These are phyloP conservation scores for Phyllosticta citrichinensis DNA, from an alignment of 2,329 filamentous ascomycete species.

Conservation along the genomic window DNA sequence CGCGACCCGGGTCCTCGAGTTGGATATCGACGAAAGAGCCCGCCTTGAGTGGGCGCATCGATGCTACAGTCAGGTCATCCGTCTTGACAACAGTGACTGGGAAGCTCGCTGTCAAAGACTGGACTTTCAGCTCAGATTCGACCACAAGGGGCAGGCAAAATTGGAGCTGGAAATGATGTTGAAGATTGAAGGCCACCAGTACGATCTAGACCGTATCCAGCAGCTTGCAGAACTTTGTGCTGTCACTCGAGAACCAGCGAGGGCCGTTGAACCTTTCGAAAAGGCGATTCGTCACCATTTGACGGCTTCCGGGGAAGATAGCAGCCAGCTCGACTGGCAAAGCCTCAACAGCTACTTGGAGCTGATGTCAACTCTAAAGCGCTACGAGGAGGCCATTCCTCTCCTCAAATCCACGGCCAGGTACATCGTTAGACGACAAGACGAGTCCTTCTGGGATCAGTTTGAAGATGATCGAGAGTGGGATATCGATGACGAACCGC, in stretches of 20 bases:
- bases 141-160: constrained; percentile 27
- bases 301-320: constrained; percentile 30
- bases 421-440: constrained; percentile 68
- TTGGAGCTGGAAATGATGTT: constrained; percentile 46
- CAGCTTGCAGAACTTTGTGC: constrained; percentile 49
- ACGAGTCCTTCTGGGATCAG: constrained; percentile 69
- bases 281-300: constrained; percentile 41
- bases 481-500: constrained; percentile 60
- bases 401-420: constrained; percentile 64
- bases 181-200: constrained; percentile 37
- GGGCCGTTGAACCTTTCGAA: constrained; percentile 42
- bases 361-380: constrained; percentile 48
- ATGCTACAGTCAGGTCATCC: constrained; percentile 45
- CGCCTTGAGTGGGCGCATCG: constrained; percentile 40
- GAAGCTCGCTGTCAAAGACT: constrained; percentile 47
- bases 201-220: constrained; percentile 43
- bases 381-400: constrained; percentile 55
- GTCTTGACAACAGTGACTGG: constrained; percentile 41
- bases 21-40: constrained; percentile 35
- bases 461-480: constrained; percentile 78
- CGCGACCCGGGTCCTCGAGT: constrained; percentile 43
- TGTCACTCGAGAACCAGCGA: constrained; percentile 38
- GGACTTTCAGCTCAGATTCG: constrained; percentile 42
- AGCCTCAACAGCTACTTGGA: constrained; percentile 81
- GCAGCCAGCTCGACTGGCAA: constrained; percentile 56